phyloP scores from a whole-genome alignment of 2,329 filamentous ascomycete species.

The Dactylellina parvicollis region DNA sequence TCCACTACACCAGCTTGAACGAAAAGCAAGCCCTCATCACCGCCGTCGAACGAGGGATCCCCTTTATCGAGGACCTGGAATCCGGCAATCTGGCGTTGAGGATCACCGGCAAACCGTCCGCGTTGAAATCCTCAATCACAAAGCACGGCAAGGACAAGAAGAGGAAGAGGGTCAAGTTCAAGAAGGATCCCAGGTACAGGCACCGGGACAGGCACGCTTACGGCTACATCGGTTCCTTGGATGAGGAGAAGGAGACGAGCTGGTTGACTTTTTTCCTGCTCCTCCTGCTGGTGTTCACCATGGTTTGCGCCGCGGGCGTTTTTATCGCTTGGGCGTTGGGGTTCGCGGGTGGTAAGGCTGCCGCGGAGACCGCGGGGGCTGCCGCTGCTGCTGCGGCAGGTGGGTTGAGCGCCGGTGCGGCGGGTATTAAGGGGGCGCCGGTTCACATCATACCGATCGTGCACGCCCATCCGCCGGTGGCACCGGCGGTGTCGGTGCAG shows the following conservation, averaged over 20 bases:
- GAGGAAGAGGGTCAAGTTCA: conserved; percentile 30
- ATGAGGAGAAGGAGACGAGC: conserved; percentile 39
- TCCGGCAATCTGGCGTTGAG: neutral
- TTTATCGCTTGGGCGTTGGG: conserved; percentile 51
- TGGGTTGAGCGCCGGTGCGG: neutral
- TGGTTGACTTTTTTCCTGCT: conserved; percentile 45
- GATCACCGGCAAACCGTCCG: conserved; percentile 13
- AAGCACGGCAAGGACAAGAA: conserved; percentile 20
- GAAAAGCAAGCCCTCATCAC: conserved; percentile 27
- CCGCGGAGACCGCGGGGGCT: neutral
- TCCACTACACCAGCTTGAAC: conserved; percentile 25
- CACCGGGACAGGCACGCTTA: conserved; percentile 37
- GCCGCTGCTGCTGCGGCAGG: conserved; percentile 18
- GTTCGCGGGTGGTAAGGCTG: conserved; percentile 34
- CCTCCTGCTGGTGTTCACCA: conserved; percentile 29
- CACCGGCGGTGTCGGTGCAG: conserved; percentile 15
- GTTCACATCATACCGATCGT: conserved; percentile 1
- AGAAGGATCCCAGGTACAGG: conserved; percentile 37
- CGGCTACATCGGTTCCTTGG: conserved; percentile 16
- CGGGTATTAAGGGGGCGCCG: neutral
- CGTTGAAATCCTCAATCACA: conserved; percentile 7
- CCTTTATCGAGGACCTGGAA: conserved; percentile 31
- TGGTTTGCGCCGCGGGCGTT: conserved; percentile 41
- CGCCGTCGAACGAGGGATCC: neutral
- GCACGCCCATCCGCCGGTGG: neutral